Conservation (phyloP, 345 rosid species). For the Zanthoxylum bungeanum region DNA sequence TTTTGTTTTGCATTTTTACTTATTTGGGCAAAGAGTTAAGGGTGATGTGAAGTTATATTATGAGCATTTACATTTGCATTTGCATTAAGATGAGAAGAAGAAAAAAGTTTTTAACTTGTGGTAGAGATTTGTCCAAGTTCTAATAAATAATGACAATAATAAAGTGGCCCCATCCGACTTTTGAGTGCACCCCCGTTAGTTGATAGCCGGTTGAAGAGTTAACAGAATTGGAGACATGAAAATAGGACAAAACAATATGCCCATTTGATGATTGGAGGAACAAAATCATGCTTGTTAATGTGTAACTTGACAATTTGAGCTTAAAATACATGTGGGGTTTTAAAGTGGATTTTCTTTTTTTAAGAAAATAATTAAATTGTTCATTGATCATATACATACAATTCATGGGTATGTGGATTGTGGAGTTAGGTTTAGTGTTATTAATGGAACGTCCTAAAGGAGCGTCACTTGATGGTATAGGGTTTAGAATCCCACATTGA, state of each 20-base stretch:
- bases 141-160: not conserved
- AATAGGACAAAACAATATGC: not conserved
- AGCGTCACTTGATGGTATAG: no score
- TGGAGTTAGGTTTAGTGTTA: slow-evolving; percentile 24
- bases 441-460: slow-evolving; percentile 55
- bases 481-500: no score
- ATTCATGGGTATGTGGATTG: slow-evolving; percentile 25
- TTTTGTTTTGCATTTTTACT: no score
- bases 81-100: not conserved
- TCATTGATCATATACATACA: no score
- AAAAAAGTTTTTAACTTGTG: slow-evolving; percentile 9
- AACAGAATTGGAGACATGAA: not conserved
- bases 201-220: not conserved
- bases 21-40: no score
- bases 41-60: no score
- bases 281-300: slow-evolving; percentile 2
- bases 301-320: slow-evolving; percentile 1
- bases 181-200: not conserved
- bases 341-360: not conserved
- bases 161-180: not conserved
- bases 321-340: slow-evolving; percentile 5
- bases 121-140: not conserved
- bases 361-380: not conserved
- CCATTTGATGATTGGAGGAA: slow-evolving; percentile 10
- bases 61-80: no score